Evolutionary conservation across 768 basidiomycete species (phyloP), one percentile per base, ranked within the genome.

Genomic region (Lentinus brumalis): DNA sequence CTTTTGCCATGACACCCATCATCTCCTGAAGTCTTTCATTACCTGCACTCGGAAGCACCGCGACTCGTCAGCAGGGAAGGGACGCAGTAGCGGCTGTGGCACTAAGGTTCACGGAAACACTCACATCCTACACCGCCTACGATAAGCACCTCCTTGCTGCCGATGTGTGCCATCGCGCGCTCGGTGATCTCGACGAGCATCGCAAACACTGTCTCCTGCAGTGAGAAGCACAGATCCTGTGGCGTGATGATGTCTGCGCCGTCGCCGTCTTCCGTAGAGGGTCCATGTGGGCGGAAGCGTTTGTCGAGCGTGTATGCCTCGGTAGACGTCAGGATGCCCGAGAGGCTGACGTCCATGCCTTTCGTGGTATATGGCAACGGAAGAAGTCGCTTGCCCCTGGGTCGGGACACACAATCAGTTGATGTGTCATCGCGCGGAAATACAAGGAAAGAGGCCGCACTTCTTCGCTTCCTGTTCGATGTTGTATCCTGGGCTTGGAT

Each of bases 121-220:
- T 79, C 74, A 96, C 96, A 95, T n/a, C 97, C 97, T n/a, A 99
- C 97, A 38, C 97, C 97, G 4, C 97, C 97, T 8, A 99, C 97
- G 56, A 99, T 95, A 42, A 99, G 82, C 1, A 98, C 96, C 69
- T 99, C 96, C 73, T 85, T 93, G 68, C 94, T 96, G 11, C 92
- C 92, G 21, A 98, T 96, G 74, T 98, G 97, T 31, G 97, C 97
- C 97, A 99, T 98, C 10, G 97, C 97, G 41, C 97, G 82, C 74
- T 99, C 97, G 0, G 97, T 98, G 61, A 98, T 99, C 76, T 99
- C 97, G 15, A 99, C 97, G 3, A 99, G 81, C 97, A 99, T 99
- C 0, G 96, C 91, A 73, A 91, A 99, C 1, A 98, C 87, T 0
- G 92, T 97, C 75, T 99, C 97, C 75, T 99, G 97, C 4, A 99